Percentiles rank a stretch among this genome's conserved stretches.
phyloP scores from a whole-genome alignment of 805 yeast genomes.

The Priceomyces medius region DNA sequence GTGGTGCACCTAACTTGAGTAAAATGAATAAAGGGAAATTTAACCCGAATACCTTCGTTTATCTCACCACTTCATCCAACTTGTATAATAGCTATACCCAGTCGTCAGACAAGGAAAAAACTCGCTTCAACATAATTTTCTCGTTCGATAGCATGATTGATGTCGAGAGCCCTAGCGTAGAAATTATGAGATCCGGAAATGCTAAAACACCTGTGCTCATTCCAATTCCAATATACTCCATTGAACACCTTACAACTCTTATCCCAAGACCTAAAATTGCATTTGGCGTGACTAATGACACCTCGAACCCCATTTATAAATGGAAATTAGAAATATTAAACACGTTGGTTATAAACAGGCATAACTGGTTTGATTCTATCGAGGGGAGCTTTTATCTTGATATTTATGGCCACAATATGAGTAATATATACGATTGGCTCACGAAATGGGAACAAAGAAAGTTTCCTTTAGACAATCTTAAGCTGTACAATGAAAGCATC shows the following conservation, averaged over 20 bases:
- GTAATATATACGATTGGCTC: constrained; percentile 26
- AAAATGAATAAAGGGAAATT: not conserved
- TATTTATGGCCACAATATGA: constrained; percentile 29
- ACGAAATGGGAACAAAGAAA: constrained; percentile 17
- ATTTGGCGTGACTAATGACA: constrained; percentile 14
- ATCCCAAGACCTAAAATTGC: constrained; percentile 21
- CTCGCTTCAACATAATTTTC: constrained; percentile 29
- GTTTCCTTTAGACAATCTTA: constrained; percentile 19
- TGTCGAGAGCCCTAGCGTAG: constrained; percentile 33
- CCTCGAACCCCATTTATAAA: constrained; percentile 18
- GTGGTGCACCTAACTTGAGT: constrained; percentile 13
- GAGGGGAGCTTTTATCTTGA: constrained; percentile 20
- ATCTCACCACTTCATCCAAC: constrained; percentile 32
- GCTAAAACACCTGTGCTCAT: constrained; percentile 32
- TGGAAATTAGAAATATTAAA: constrained; percentile 35
- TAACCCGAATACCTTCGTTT: constrained; percentile 17
- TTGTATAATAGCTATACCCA: constrained; percentile 32
- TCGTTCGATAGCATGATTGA: constrained; percentile 38
- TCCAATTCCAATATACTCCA: constrained; percentile 34
- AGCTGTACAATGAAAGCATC: constrained; percentile 19
- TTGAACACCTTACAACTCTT: constrained; percentile 28
- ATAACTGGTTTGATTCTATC: constrained; percentile 17
- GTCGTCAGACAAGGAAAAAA: constrained; percentile 14
- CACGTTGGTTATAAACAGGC: constrained; percentile 29
- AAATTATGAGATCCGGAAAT: constrained; percentile 24